Evolutionary conservation across 2,329 filamentous ascomycete genomes (phyloP), one percentile per base, ranked within the genome.

Genomic region (Coniochaeta prunicola): DNA sequence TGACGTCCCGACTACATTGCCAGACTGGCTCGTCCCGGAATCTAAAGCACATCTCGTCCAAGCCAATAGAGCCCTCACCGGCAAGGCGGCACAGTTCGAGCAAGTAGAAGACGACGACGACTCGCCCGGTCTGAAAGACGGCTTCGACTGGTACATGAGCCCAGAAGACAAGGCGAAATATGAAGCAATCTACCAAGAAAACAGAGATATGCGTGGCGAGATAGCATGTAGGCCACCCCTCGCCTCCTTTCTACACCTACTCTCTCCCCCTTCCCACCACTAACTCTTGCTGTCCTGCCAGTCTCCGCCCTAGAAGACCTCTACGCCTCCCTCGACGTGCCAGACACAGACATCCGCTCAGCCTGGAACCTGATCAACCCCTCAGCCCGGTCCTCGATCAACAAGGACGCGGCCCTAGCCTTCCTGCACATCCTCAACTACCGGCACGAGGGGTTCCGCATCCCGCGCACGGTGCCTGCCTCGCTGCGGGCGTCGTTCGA

Each of bases 101-200:
- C 83, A 86, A 62, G 85, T 96, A 60, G 89, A 92, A 9, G 69
- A 70, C 58, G 89, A 92, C 66, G 90, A 96, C 61, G 92, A 96
- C 66, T 86, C 87, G 4, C 85, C 86, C 1, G 92, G 92, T 0
- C 79, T 99, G 62, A 96, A 96, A 72, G 92, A 97, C 74, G 93
- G 93, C 13, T 99, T 99, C 73, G 94, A 99, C 73, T 99, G 94
- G 94, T 99, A 99, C 77, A 99, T 99, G 91, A 92, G 86, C 61
- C 94, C 94, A 0, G 75, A 80, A 31, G 92, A 99, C 76, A 96
- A 96, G 76, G 71, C 85, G 64, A 97, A 97, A 75, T 99, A 99
- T 77, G 92, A 97, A 74, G 91, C 93, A 67, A 99, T 99, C 74
- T 99, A 97, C 76, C 89, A 89, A 64, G 92, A 96, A 68, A 96